Evolutionary conservation across 1,284 basidiomycete genomes (phyloP).

Genomic region (Austroboletus niveus): DNA sequence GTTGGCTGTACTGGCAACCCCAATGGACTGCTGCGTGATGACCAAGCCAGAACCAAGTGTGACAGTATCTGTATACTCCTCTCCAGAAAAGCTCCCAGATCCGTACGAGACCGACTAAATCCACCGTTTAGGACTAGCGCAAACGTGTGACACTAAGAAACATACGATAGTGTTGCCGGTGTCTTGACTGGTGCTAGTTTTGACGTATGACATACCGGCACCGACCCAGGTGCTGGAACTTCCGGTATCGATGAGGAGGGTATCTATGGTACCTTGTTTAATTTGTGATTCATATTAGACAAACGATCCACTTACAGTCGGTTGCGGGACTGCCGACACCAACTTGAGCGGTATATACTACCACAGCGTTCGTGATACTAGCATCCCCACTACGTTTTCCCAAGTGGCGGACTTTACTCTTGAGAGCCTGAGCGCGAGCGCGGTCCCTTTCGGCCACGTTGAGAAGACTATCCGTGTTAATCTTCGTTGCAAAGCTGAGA

Average conservation of each 20-base stretch:
- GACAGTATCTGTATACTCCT: no score
- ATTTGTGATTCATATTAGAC: no score
- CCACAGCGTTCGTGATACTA: no score
- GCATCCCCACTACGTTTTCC: no score
- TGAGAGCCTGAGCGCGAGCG: no score
- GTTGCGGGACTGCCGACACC: no score
- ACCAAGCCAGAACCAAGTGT: slow-evolving; percentile 34
- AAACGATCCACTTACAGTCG: no score
- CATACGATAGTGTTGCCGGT: slow-evolving; percentile 42
- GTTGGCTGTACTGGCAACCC: slow-evolving; percentile 43
- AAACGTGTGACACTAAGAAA: background rate
- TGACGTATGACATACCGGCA: slow-evolving; percentile 33
- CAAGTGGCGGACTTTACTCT: no score
- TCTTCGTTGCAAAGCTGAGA: no score
- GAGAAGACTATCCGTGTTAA: no score
- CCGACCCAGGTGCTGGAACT: slow-evolving; percentile 41
- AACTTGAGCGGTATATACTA: no score
- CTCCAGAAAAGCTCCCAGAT: slow-evolving; percentile 28
- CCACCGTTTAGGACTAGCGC: background rate
- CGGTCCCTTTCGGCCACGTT: no score
- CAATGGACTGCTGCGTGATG: slow-evolving; percentile 42
- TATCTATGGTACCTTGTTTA: slow-evolving; percentile 9
- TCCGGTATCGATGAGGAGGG: slow-evolving; percentile 33
- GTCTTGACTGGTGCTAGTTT: slow-evolving; percentile 41
- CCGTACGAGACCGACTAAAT: slow-evolving; percentile 29